phyloP scores from a whole-genome alignment of 192 early-diverging fungal species.

The Phycomyces nitens region DNA sequence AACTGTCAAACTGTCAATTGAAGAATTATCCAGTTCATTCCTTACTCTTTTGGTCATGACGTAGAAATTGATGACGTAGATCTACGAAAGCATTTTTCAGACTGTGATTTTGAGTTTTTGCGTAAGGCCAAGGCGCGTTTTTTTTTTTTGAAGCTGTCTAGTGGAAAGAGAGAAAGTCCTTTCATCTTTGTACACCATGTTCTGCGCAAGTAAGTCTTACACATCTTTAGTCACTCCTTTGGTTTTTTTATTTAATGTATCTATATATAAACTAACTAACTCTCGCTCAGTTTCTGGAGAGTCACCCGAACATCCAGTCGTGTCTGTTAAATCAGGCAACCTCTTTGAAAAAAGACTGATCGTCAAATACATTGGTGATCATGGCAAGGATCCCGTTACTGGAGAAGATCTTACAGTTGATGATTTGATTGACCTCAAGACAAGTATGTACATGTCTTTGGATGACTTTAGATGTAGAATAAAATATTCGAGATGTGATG shows the following conservation, averaged over 20 bases:
- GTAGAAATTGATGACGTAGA: no score
- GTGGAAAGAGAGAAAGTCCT: background rate
- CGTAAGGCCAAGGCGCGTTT: no score
- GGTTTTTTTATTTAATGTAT: background rate
- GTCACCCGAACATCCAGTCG: constrained; percentile 81
- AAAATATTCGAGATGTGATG: background rate
- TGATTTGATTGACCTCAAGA: constrained; percentile 71
- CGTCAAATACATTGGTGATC: constrained; percentile 80
- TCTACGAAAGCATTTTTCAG: no score
- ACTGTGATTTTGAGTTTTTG: no score
- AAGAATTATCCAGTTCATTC: background rate
- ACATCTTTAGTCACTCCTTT: background rate
- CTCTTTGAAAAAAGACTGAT: constrained; percentile 88
- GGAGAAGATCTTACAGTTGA: constrained; percentile 67
- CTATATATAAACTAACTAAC: background rate
- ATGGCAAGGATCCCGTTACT: constrained; percentile 78
- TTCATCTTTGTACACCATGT: constrained; percentile 24
- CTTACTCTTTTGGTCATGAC: background rate
- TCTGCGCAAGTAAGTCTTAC: constrained; percentile 37
- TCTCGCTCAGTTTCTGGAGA: constrained; percentile 82
- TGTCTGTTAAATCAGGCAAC: constrained; percentile 79
- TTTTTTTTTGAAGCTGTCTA: no score
- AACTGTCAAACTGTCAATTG: no score
- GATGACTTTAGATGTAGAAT: no score
- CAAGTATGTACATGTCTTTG: constrained; percentile 46